phyloP scores from a whole-genome alignment of 257 asterid genomes.

The Agastache rugosa region DNA sequence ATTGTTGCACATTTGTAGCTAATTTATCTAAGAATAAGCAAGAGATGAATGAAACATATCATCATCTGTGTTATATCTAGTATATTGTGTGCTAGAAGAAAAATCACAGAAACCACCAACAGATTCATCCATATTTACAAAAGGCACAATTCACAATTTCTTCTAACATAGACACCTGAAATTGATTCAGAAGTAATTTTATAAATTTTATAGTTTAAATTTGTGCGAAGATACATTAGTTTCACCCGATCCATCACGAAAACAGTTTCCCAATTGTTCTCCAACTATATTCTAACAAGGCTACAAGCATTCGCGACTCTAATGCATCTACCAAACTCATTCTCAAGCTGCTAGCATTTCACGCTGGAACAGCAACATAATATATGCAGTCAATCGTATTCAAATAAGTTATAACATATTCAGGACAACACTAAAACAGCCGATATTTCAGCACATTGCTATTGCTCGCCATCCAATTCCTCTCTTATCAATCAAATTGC shows the following conservation, averaged over 20 bases:
- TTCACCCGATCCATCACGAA: neutral
- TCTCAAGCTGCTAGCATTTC: neutral
- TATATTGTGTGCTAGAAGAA: neutral
- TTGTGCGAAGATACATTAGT: neutral
- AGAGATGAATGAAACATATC: neutral
- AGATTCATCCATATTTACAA: neutral
- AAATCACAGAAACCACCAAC: neutral
- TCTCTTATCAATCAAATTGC: constrained; percentile 14
- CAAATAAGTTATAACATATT: neutral
- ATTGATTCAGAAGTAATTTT: neutral
- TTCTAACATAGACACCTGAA: constrained; percentile 1
- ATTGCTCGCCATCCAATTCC: neutral
- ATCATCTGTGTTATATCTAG: neutral
- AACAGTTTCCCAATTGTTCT: constrained; percentile 1
- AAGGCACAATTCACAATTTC: neutral
- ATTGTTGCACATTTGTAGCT: neutral
- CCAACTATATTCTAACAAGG: neutral
- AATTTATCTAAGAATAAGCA: constrained; percentile 12
- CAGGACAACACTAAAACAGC: constrained; percentile 1
- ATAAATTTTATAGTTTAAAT: neutral
- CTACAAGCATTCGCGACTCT: neutral
- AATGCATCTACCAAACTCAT: constrained; percentile 1
- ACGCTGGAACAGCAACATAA: constrained; percentile 4
- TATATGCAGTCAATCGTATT: constrained; percentile 12
- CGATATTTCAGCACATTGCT: constrained; percentile 5